These are phyloP conservation scores for Amesomyces nigricolor DNA, from an alignment of 2,329 filamentous ascomycete genomes.

Conservation along the genomic window DNA sequence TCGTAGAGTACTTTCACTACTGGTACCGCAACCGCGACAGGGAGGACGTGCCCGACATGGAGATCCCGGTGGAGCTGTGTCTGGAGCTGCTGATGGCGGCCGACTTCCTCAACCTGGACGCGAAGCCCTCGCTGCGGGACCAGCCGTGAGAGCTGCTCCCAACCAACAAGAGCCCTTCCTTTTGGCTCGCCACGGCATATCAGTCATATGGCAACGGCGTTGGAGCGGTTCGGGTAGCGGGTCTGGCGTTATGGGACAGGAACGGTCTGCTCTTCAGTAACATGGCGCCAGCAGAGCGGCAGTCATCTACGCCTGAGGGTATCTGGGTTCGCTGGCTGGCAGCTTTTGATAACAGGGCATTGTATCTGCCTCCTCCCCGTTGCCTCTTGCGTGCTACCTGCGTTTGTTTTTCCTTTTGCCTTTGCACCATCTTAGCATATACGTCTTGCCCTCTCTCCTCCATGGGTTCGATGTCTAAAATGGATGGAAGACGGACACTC, in stretches of 20 bases:
- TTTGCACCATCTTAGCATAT: conserved; percentile 40
- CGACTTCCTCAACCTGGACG: conserved; percentile 66
- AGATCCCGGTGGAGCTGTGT: conserved; percentile 72
- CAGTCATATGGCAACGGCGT: not conserved
- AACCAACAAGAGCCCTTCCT: not conserved
- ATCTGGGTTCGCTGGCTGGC: not conserved
- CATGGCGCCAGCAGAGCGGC: not conserved
- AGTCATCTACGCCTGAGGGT: not conserved
- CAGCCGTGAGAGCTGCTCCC: not conserved
- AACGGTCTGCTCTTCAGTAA: not conserved
- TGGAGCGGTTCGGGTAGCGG: not conserved
- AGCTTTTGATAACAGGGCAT: not conserved
- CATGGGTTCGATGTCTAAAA: conserved; percentile 42
- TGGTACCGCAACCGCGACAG: conserved; percentile 66
- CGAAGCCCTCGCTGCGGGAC: not conserved
- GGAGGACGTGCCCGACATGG: conserved; percentile 73
- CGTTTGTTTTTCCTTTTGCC: not conserved
- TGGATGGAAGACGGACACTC: conserved; percentile 40
- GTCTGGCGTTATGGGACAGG: not conserved
- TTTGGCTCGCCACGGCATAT: not conserved
- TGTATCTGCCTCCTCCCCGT: not conserved
- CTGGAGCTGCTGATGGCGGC: conserved; percentile 72
- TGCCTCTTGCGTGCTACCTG: not conserved
- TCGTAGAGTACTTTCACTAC: conserved; percentile 80
- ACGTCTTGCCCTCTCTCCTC: conserved; percentile 35